phyloP scores from a whole-genome alignment of 768 basidiomycete genomes.

The Austroboletus eburneus region DNA sequence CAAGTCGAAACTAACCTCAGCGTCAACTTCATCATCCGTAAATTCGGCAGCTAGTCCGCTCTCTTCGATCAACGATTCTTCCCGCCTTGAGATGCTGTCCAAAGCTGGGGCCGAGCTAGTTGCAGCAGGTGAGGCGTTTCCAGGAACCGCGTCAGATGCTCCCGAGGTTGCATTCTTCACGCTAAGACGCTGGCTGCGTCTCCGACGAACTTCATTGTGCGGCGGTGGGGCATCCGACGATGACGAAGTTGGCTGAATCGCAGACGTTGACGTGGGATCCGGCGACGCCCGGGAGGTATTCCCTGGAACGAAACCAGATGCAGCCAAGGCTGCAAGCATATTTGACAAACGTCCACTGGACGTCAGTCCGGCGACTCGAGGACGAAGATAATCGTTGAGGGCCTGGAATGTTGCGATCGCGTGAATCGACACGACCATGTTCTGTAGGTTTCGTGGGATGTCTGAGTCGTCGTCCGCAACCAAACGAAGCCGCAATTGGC shows the following conservation, averaged over 20 bases:
- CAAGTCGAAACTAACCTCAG: conserved; percentile 43
- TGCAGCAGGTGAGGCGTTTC: conserved; percentile 13
- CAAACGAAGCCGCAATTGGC: conserved; percentile 85
- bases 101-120: conserved; percentile 29
- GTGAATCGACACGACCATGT: conserved; percentile 95
- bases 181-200: conserved; percentile 81
- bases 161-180: conserved; percentile 49
- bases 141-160: conserved; percentile 11
- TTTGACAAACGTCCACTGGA: conserved; percentile 67
- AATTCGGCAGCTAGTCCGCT: conserved; percentile 69
- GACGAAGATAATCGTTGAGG: conserved; percentile 92
- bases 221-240: conserved; percentile 34
- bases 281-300: conserved; percentile 36
- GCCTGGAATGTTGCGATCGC: conserved; percentile 98
- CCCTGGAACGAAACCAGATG: conserved; percentile 63
- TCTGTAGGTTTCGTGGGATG: conserved; percentile 79
- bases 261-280: conserved; percentile 30
- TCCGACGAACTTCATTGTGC: conserved; percentile 47
- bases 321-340: conserved; percentile 88
- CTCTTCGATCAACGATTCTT: conserved; percentile 58
- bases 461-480: conserved; percentile 88
- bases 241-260: conserved; percentile 28
- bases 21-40: conserved; percentile 82
- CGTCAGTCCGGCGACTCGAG: conserved; percentile 74
- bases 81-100: conserved; percentile 17